These are phyloP conservation scores for Clarireedia homoeocarpa DNA, from an alignment of 2,329 filamentous ascomycete species.

Conservation along the genomic window DNA sequence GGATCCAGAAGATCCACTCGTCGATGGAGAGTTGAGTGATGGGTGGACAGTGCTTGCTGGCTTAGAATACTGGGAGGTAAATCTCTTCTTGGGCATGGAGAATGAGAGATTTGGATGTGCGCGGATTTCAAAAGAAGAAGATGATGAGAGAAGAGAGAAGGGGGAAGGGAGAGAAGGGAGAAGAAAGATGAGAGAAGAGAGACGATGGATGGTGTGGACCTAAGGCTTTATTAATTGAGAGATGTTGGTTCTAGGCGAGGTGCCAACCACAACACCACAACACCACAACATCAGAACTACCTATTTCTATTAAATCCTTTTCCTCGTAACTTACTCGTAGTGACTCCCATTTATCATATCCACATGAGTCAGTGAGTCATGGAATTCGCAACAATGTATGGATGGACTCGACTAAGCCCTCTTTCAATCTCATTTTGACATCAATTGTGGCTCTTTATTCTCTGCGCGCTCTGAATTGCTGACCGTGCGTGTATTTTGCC, in stretches of 20 bases:
- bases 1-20: slow-evolving; percentile 20
- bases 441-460: too few species aligned
- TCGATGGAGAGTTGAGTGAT: slow-evolving; percentile 35
- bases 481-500: too few species aligned
- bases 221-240: background rate
- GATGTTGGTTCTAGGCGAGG: background rate
- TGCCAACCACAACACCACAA: too few species aligned
- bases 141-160: background rate
- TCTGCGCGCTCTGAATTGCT: too few species aligned
- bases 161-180: background rate
- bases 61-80: slow-evolving; percentile 48
- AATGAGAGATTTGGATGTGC: background rate
- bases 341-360: too few species aligned
- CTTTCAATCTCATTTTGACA: too few species aligned
- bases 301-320: too few species aligned
- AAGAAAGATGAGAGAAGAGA: background rate
- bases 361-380: too few species aligned
- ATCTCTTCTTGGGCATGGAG: slow-evolving; percentile 57
- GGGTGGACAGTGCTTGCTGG: slow-evolving; percentile 47
- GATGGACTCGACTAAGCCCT: too few species aligned
- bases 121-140: background rate
- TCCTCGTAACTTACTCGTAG: too few species aligned
- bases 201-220: background rate
- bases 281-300: too few species aligned
- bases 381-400: too few species aligned